Base-by-base conservation (phyloP, 371 early-diverging fungal genomes). In the Amoeboaphelidium protococcarum region DNA sequence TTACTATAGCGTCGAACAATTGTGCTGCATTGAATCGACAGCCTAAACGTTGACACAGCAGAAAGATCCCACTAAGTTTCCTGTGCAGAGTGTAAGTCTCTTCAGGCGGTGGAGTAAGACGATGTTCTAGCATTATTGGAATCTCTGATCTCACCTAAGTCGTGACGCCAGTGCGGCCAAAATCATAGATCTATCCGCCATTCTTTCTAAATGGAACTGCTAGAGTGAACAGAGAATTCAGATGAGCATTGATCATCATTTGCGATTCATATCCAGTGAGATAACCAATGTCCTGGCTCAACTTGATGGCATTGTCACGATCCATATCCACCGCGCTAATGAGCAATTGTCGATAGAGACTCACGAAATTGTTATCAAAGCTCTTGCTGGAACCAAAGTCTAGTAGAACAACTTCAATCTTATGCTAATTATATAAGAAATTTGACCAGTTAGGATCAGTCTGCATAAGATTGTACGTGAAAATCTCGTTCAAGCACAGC, bases 391-490 rank as follows among this genome's bases (percentile, higher is more conserved):
- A 83, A 13, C 95, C 95, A 67, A 95, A 95, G 57, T 95, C 95
- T 23, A 95, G 56, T 53, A 95, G 3, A 12, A 25, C 10, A 46
- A 62, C 65, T 55, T 71, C 77, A 25, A 65, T 61, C 16, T 66
- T 66, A 3, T 40, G 37, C 13, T 55, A 58, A 54, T 85, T 73
- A 56, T 84, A 95, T 51, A 95, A 64, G 55, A 95, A 95, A 59
- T 95, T 95, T 47, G 85, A 72, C 91, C 91, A 95, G 57, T 95
- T 95, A 2, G 95, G 95, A 56, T 95, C 95, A 12, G 95, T 95
- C 60, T 95, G 95, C 95, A 95, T 92, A 60, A 80, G 86, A 48
- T 73, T 67, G 59, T 83, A 89, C 23, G 72, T 73, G 57, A 91
- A 91, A 40, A 95, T 65, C 56, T 92, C 94, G 24, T 71, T 65